A percentile compares a stretch with the other conserved stretches of the same genome.
Evolutionary conservation across 2,329 filamentous ascomycete species (phyloP).

Genomic region (Akanthomyces muscarius): DNA sequence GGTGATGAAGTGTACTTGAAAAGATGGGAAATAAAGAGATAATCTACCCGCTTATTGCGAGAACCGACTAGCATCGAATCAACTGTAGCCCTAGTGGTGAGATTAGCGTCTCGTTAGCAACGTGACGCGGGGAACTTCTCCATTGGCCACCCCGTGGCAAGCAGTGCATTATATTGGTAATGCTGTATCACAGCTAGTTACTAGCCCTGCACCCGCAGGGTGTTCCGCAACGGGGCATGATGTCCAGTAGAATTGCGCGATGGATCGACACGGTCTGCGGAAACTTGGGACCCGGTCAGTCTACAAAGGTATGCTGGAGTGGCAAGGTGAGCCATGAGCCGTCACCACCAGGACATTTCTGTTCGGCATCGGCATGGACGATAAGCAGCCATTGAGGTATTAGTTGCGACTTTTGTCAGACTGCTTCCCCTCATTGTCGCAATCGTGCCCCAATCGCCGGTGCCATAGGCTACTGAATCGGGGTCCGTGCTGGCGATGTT

Average conservation of each 20-base stretch:
- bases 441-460: background rate
- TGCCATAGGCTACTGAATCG: background rate
- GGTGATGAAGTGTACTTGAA: too few relatives aligned
- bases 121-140: background rate
- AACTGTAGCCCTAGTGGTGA: background rate
- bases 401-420: background rate
- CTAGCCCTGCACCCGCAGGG: too few relatives aligned
- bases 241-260: background rate
- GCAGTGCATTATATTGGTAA: too few relatives aligned
- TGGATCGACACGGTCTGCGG: too few relatives aligned
- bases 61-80: background rate
- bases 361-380: background rate
- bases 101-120: background rate
- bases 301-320: background rate
- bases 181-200: too few relatives aligned
- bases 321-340: background rate
- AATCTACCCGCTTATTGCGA: background rate
- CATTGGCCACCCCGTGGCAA: background rate
- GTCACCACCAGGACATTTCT: background rate
- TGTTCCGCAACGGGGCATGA: too few relatives aligned
- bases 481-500: background rate
- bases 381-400: background rate
- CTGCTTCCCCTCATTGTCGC: background rate
- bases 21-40: too few relatives aligned
- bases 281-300: background rate